Percentiles rank a stretch among this genome's conserved stretches.
Conservation (phyloP, 2,329 filamentous ascomycete genomes). For the Ophiobolus disseminans region DNA sequence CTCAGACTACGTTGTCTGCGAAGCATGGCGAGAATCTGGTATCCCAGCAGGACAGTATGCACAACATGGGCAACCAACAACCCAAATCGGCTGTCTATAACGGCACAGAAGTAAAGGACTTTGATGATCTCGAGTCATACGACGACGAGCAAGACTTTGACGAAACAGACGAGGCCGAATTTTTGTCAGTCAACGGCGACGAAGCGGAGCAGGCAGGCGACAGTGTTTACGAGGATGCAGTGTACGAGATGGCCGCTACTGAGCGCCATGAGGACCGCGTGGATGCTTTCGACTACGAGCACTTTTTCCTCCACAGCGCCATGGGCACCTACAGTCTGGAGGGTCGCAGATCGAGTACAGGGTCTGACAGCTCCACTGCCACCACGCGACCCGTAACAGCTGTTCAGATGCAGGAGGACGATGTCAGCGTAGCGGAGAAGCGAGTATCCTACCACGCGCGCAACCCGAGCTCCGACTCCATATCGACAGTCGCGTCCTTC, state of each 20-base stretch:
- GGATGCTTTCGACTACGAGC: conserved; percentile 95
- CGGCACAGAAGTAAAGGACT: conserved; percentile 29
- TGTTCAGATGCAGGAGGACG: conserved; percentile 23
- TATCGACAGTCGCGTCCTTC: conserved; percentile 68
- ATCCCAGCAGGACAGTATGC: conserved; percentile 8
- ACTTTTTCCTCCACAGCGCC: conserved; percentile 93
- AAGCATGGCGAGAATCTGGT: conserved; percentile 26
- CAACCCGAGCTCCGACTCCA: conserved; percentile 64
- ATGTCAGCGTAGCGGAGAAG: conserved; percentile 28
- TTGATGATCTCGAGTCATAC: conserved; percentile 27
- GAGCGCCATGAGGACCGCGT: conserved; percentile 87
- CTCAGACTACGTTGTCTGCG: conserved; percentile 25
- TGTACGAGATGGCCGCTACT: conserved; percentile 44
- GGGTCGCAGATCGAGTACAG: conserved; percentile 63
- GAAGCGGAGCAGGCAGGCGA: conserved; percentile 28
- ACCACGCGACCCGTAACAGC: conserved; percentile 55
- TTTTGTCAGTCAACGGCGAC: conserved; percentile 43
- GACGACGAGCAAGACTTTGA: conserved; percentile 38
- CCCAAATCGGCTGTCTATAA: conserved; percentile 22
- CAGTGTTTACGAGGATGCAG: conserved; percentile 57
- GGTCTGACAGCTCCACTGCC: conserved; percentile 59
- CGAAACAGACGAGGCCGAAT: conserved; percentile 50
- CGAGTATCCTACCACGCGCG: conserved; percentile 54
- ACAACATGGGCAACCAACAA: conserved; percentile 3
- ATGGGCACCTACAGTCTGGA: conserved; percentile 76